phyloP scores from a whole-genome alignment of 257 asterid species.

The Solanum virginianum region DNA sequence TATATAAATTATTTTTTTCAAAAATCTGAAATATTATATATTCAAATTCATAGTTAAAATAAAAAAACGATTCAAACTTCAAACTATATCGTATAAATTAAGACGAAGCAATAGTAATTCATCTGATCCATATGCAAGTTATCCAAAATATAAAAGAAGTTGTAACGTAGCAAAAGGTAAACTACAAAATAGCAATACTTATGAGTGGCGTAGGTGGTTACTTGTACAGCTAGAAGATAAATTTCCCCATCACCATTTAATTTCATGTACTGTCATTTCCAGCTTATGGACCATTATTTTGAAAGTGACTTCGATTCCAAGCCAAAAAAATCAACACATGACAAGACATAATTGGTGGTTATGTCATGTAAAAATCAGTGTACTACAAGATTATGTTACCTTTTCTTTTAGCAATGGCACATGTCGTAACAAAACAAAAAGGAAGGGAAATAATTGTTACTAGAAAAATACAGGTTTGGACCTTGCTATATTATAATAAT shows the following conservation, averaged over 20 bases:
- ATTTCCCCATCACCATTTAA: slow-evolving; percentile 4
- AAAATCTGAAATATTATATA: too few species aligned
- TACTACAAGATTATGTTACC: background rate
- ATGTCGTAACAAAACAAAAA: background rate
- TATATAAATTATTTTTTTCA: too few species aligned
- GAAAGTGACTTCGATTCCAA: background rate
- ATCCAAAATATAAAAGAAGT: background rate
- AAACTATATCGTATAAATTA: too few species aligned
- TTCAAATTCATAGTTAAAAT: too few species aligned
- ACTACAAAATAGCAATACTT: background rate
- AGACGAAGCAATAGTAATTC: background rate
- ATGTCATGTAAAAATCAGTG: background rate
- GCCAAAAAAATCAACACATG: background rate
- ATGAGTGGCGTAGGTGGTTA: background rate
- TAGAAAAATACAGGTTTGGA: background rate
- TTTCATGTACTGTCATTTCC: background rate
- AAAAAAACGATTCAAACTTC: too few species aligned
- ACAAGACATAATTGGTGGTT: background rate
- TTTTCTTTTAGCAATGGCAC: background rate
- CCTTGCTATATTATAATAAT: background rate
- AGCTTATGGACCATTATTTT: background rate
- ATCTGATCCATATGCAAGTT: background rate
- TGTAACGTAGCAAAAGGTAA: background rate
- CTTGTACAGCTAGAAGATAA: background rate
- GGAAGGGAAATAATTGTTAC: background rate